Evolutionary conservation across 2,329 filamentous ascomycete genomes (phyloP).

Genomic region (Paraconiothyrium sp.): DNA sequence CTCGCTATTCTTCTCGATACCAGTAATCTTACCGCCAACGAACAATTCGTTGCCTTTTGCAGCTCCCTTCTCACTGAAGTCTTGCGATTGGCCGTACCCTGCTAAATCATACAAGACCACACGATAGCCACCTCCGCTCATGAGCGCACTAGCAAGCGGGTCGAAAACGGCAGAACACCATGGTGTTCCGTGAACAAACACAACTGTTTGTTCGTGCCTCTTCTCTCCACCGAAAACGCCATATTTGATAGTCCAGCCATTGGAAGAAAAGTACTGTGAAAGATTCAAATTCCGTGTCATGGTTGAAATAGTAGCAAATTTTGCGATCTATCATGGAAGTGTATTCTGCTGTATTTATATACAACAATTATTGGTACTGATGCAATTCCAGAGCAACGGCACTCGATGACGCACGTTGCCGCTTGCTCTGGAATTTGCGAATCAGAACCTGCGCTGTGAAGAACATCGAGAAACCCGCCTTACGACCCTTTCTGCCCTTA

Average conservation of each 20-base stretch:
- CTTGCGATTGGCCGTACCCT: conserved; percentile 11
- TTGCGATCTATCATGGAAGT: not conserved
- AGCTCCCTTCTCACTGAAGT: not conserved
- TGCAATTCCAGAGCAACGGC: not conserved
- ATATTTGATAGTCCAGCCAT: conserved; percentile 13
- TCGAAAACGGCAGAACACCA: conserved; percentile 14
- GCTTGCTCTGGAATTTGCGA: conserved; percentile 9
- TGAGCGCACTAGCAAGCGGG: conserved; percentile 9
- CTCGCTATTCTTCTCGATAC: not conserved
- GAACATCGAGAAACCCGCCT: not conserved
- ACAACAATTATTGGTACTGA: not conserved
- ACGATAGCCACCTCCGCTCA: not conserved
- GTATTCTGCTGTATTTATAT: not conserved
- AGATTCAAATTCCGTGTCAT: not conserved
- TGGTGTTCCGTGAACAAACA: conserved; percentile 14
- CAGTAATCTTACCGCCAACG: not conserved
- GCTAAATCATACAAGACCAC: conserved; percentile 10
- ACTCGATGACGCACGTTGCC: not conserved
- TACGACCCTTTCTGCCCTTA: not conserved
- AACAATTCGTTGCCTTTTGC: not conserved
- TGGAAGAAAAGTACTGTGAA: not conserved
- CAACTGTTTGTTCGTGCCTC: not conserved
- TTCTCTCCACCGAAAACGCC: conserved; percentile 1
- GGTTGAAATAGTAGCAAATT: not conserved
- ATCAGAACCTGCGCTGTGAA: not conserved